Evolutionary conservation across 345 rosid species (phyloP), one percentile per base, ranked within the genome.

Genomic region (Eucalyptus polybractea): DNA sequence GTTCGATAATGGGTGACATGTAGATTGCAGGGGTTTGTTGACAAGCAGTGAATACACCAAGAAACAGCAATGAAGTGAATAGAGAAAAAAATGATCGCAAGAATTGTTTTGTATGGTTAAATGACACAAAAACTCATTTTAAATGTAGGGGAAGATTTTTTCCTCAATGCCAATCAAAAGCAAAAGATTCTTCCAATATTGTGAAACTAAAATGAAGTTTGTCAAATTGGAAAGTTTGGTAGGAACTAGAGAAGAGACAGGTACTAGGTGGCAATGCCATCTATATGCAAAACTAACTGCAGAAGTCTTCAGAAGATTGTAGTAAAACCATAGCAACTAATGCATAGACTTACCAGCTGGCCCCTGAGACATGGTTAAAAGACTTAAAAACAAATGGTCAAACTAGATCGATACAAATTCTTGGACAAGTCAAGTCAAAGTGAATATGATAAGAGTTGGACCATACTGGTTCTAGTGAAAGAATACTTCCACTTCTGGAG

Each of bases 401-500:
- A 56, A 69, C 19, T 33, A 88, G 80, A 88, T 65, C 2, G 12
- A 87, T 22, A 42, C 72, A 45, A 87, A 60, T 76, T 76, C 86
- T 24, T 37, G 27, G 69, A 27, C 33, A 87, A 25, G 81, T 69
- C 89, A 51, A 53, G 47, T 54, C 15, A 15, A 44, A 62, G 56
- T 29, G 80, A 44, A 24, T 29, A 22, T 60, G 44, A 88, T 67
- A 72, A 54, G 65, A 83, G 72, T 85, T 22, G 51, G 85, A 53
- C 31, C 89, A 89, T 93, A 97, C 99, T 96, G 90, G 90, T 80
- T 95, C 94, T 83, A 97, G 92, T 33, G 98, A 95, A 90, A 95
- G 95, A 29, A 98, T 90, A 89, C 93, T 94, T 93, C 99, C 99
- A 90, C 93, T 95, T 91, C 97, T 96, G 87, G 97, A 96, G 90